These are phyloP conservation scores for Kwoniella pini DNA, from an alignment of 768 basidiomycete genomes.

Conservation along the genomic window DNA sequence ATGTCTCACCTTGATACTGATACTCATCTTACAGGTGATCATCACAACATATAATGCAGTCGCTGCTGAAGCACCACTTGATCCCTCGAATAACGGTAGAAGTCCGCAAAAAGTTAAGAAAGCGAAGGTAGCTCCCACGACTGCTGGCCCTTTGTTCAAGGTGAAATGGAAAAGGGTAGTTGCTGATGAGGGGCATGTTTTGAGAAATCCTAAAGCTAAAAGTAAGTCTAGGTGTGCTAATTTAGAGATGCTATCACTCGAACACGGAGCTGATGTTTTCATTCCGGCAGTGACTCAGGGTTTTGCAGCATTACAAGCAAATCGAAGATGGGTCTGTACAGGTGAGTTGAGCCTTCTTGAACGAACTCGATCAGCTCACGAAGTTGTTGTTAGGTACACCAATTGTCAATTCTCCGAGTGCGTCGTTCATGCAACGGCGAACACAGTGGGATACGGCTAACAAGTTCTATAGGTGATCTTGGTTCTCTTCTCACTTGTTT, in stretches of 20 bases:
- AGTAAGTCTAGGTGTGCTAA: slow-evolving; percentile 59
- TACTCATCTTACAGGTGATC: slow-evolving; percentile 28
- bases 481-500: slow-evolving; percentile 84
- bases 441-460: slow-evolving; percentile 58
- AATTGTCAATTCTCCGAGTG: slow-evolving; percentile 64
- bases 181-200: slow-evolving; percentile 83
- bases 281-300: slow-evolving; percentile 30
- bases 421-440: background rate
- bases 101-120: slow-evolving; percentile 57
- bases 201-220: slow-evolving; percentile 84
- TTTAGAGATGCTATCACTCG: background rate
- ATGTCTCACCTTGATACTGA: background rate
- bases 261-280: background rate
- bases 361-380: slow-evolving; percentile 30
- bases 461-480: slow-evolving; percentile 74
- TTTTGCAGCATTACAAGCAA: slow-evolving; percentile 34
- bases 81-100: background rate
- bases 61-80: slow-evolving; percentile 14
- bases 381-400: slow-evolving; percentile 73
- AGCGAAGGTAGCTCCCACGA: slow-evolving; percentile 53
- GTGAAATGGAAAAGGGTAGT: slow-evolving; percentile 85
- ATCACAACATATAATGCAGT: slow-evolving; percentile 46
- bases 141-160: slow-evolving; percentile 61
- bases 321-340: slow-evolving; percentile 53
- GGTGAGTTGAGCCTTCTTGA: slow-evolving; percentile 28